Evolutionary conservation across 805 yeast genomes (phyloP).

Genomic region (Pichia manshurica): DNA sequence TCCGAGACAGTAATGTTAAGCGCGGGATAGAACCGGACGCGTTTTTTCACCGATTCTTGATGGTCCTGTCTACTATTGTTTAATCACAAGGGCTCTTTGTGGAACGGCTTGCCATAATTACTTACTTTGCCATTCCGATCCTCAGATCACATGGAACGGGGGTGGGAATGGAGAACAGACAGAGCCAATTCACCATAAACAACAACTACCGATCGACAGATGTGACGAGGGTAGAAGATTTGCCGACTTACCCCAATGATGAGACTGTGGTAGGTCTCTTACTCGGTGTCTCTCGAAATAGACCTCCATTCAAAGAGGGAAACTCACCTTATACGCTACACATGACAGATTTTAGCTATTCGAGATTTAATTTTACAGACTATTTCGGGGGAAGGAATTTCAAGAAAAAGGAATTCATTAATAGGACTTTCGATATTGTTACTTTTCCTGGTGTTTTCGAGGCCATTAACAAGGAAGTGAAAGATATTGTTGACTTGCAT

Average conservation of each 20-base stretch:
- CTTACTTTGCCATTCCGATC: no score
- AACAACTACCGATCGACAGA: not conserved
- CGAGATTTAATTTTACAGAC: not conserved
- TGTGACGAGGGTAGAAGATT: not conserved
- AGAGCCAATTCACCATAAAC: no score
- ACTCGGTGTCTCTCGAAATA: conserved; percentile 19
- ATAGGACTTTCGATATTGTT: conserved; percentile 6
- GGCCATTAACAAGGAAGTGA: not conserved
- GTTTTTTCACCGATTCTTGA: not conserved
- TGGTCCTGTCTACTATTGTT: no score
- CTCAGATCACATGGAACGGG: no score
- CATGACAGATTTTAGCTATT: conserved; percentile 21
- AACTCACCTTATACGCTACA: conserved; percentile 18
- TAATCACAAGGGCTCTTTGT: no score
- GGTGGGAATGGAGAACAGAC: no score
- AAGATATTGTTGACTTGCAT: not conserved
- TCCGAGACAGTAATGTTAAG: no score
- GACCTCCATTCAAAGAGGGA: not conserved
- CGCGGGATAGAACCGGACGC: no score
- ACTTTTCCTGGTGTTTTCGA: not conserved
- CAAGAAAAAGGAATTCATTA: not conserved
- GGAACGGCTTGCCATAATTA: no score
- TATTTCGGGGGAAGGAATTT: conserved; percentile 4
- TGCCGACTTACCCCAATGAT: conserved; percentile 1
- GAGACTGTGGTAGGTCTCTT: conserved; percentile 16